Percentiles rank a stretch among this genome's conserved stretches.
Evolutionary conservation across 805 yeast genomes (phyloP).

Genomic region (Pichia heedii): DNA sequence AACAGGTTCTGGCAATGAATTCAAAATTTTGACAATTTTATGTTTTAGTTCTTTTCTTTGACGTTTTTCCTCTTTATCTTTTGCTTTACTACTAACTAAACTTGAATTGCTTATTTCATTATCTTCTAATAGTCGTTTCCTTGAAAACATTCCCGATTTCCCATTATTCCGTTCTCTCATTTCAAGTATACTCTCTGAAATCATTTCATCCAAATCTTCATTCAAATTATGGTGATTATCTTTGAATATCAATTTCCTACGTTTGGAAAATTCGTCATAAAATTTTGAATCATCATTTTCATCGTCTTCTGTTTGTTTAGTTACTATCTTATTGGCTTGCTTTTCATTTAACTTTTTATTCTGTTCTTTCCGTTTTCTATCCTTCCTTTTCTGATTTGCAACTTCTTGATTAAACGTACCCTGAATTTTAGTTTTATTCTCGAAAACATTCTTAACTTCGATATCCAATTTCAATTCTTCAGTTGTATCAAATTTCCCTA

Average conservation of each 20-base stretch:
- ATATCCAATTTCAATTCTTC: conserved; percentile 36
- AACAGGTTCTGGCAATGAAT: conserved; percentile 9
- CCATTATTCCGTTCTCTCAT: conserved; percentile 2
- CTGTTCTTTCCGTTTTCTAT: conserved; percentile 9
- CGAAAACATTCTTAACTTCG: conserved; percentile 32
- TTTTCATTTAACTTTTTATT: conserved; percentile 4
- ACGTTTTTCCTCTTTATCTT: conserved; percentile 1
- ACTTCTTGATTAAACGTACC: conserved; percentile 38
- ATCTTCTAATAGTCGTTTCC: neutral
- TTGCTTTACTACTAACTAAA: neutral
- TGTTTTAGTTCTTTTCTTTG: neutral
- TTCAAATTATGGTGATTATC: neutral
- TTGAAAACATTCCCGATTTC: conserved; percentile 10
- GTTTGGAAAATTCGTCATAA: conserved; percentile 7
- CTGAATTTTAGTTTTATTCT: conserved; percentile 30
- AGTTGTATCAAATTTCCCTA: conserved; percentile 58
- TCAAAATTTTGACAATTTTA: conserved; percentile 3
- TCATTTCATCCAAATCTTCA: conserved; percentile 3
- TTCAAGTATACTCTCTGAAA: conserved; percentile 5
- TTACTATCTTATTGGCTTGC: neutral
- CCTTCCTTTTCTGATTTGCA: conserved; percentile 21
- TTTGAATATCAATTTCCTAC: conserved; percentile 8
- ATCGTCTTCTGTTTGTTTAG: neutral
- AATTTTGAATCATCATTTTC: neutral
- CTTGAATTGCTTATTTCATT: neutral